Base-by-base conservation (phyloP, 306 rosid genomes). In the Glycyrrhiza uralensis region DNA sequence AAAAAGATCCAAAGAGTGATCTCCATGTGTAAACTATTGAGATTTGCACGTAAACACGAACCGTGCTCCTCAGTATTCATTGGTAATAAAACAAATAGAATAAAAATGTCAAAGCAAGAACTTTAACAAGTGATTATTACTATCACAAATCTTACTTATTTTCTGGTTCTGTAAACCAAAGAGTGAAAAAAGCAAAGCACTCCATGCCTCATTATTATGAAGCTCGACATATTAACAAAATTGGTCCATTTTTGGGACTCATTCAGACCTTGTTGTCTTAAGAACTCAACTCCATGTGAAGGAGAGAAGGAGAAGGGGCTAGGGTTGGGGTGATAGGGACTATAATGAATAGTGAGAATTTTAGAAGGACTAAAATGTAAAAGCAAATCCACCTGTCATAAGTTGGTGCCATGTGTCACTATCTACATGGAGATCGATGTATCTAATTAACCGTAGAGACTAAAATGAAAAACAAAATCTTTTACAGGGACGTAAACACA, bases 191-290 rank as follows among this genome's bases (percentile, higher is more conserved):
- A n/a, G n/a, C 88, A 85, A 22, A 90, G 83, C 42, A 74, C 77
- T 74, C 89, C 82, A 23, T 87, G 87, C 15, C 85, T 87, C 75
- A 83, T 74, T 28, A 89, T 20, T 41, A 92, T 84, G 84, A 92
- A 92, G 28, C 96, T 80, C 83, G 84, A 60, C 92, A 92, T 92
- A 65, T 89, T 87, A 36, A 76, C 84, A 60, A 92, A 86, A 65
- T 92, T 92, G 80, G 81, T 87, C 96, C 96, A 89, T 66, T 84
- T 89, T 36, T 83, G 86, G 57, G 92, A 81, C 77, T 89, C 93
- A 39, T 71, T 70, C 71, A 92, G 72, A 70, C 82, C 90, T 71
- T 86, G 93, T 60, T 87, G 89, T 68, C 75, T 74, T 57, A 92
- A 79, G 72, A 89, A 84, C 59, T 62, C 87, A 26, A 66, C 73